Evolutionary conservation across 2,329 filamentous ascomycete genomes (phyloP), one percentile per base, ranked within the genome.

Genomic region (Colletotrichum plurivorum): DNA sequence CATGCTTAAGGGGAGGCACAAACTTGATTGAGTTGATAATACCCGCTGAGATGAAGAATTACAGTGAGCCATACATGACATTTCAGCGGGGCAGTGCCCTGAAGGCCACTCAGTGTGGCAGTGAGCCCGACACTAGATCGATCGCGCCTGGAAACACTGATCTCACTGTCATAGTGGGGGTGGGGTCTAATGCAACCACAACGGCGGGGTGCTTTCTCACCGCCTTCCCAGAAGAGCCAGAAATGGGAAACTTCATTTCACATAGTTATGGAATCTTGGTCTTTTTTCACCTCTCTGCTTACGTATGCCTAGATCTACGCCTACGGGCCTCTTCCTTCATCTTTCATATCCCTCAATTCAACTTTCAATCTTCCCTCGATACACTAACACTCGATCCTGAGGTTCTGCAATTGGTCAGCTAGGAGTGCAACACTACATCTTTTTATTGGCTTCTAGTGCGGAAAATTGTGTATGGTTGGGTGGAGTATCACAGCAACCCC

Each of bases 91-190:
- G 31, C 66, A 54, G 66, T 41, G 43, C 22, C 57, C 49, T 69
- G 62, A 22, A 15, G 15, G n/a, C 4, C 20, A 9, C 46, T 20
- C 46, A 49, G 51, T 36, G 39, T 63, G 66, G 41, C 66, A 36
- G 31, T 36, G 31, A 36, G 12, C 55, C 20, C 20, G 41, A 63
- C 41, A 41, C 31, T n/a, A 45, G 39, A 39, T 58, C 55, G 56
- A 61, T 54, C 56, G 55, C 27, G 39, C 39, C 39, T 41, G 39
- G 39, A 10, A 41, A 36, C 8, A 10, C 8, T 36, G 10, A 8
- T n/a, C 16, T 18, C 45, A 43, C 36, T 52, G 55, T 55, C 66
- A 65, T 69, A 49, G 67, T 69, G 67, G 67, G 67, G 67, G 67
- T 61, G 62, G 56, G 63, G 63, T 51, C 31, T 45, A 27, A 43